Evolutionary conservation across 352 stramenopile genomes (phyloP).

Genomic region (Achlya hypogyna): DNA sequence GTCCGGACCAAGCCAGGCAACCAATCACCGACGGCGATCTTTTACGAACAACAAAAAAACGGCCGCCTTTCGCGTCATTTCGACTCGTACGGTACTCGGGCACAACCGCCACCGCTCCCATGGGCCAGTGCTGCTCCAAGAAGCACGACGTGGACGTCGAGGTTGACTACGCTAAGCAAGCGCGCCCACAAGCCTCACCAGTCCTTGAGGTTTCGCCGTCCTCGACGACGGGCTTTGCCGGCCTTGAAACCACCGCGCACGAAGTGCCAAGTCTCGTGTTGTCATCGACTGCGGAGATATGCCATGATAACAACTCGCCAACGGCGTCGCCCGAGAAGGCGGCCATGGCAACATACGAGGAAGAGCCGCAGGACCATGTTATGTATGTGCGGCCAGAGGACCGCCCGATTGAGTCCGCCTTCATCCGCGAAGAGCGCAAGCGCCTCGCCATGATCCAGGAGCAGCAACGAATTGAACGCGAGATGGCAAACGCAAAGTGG

Average conservation of each 20-base stretch:
- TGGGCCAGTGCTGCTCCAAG: slow-evolving; percentile 18
- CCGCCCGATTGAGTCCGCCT: slow-evolving; percentile 8
- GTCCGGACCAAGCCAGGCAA: background rate
- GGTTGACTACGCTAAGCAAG: background rate
- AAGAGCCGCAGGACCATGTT: background rate
- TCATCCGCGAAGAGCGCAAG: slow-evolving; percentile 14
- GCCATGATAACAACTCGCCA: background rate
- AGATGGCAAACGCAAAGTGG: slow-evolving; percentile 3
- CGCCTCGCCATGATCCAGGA: slow-evolving; percentile 7
- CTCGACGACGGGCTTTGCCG: background rate
- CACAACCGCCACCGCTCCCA: background rate
- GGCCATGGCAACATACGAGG: background rate
- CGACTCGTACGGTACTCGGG: background rate
- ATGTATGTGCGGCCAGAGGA: slow-evolving; percentile 8
- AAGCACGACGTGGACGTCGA: background rate
- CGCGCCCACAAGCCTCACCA: background rate
- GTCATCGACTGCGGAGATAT: background rate
- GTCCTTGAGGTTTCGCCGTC: background rate
- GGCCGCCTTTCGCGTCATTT: background rate
- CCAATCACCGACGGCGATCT: background rate
- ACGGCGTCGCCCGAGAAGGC: slow-evolving; percentile 2
- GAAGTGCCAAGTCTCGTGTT: background rate
- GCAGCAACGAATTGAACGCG: background rate
- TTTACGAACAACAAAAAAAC: background rate
- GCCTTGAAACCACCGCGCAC: background rate